phyloP scores from a whole-genome alignment of 768 basidiomycete genomes.

The Mycena metata region DNA sequence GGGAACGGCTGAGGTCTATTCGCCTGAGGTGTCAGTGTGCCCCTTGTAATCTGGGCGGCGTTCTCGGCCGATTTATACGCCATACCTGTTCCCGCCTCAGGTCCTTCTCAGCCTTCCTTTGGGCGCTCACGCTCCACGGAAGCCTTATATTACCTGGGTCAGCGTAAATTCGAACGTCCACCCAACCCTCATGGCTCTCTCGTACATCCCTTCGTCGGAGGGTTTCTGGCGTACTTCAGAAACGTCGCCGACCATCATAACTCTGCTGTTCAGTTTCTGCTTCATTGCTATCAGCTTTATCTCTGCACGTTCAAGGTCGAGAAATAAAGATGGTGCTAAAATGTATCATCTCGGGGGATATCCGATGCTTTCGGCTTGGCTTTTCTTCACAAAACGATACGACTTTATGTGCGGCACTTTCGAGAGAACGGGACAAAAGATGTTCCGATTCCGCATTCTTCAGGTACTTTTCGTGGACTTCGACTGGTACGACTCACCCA shows the following conservation, averaged over 20 bases:
- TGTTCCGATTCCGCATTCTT: conserved; percentile 49
- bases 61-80: conserved; percentile 19
- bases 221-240: not conserved
- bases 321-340: conserved; percentile 1
- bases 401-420: conserved; percentile 47
- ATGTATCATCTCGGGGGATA: conserved; percentile 42
- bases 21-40: conserved; percentile 13
- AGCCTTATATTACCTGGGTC: conserved; percentile 9
- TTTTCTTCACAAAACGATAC: conserved; percentile 47
- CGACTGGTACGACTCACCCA: not conserved
- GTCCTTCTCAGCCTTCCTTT: conserved; percentile 18
- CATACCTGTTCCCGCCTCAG: conserved; percentile 4
- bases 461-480: conserved; percentile 37
- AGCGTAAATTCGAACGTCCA: conserved; percentile 1
- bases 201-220: not conserved
- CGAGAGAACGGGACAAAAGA: conserved; percentile 39
- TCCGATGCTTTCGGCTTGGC: conserved; percentile 48
- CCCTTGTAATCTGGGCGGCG: conserved; percentile 10
- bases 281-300: not conserved
- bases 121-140: conserved; percentile 20
- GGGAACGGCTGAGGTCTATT: not conserved
- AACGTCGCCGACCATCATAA: not conserved
- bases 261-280: not conserved
- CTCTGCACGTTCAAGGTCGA: not conserved
- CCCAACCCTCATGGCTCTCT: not conserved